Base-by-base conservation (phyloP, 768 basidiomycete species). In the Phanerodontia chrysosporium region DNA sequence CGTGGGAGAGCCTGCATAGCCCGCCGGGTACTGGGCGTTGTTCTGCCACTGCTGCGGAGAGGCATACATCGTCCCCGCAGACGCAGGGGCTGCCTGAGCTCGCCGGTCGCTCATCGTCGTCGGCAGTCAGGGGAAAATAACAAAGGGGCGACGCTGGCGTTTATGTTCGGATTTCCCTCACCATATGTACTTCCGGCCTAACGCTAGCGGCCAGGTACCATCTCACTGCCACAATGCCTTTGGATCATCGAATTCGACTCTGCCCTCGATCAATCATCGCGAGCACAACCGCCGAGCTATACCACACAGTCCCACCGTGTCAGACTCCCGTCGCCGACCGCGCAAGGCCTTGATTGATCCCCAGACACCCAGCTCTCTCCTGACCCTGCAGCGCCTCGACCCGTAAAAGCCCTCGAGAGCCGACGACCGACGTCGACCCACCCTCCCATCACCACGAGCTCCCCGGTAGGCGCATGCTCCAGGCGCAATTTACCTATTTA, bases 151-250 rank as follows among this genome's bases (percentile, higher is more conserved):
- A 30, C 27, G 25, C 45, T 61, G 52, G 59, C 56, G 49, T 54
- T 55, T 52, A 49, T 21, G 21, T 36, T 57, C 36, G 42, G 45
- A 30, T 48, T 28, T 27, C 32, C 51, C 39, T 28, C 51, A 44
- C 39, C 60, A 57, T 61, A 58, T 46, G 51, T 61, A 61, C 44
- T 61, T 42, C 56, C 56, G 46, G 60, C 21, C 46, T 58, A 51
- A 51, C 58, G 58, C 58, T 58, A 58, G 46, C 49, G 21, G 14
- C 49, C 62, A 63, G 62, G 62, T 59, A 63, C 62, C 48, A 60
- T 57, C 60, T 61, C 39, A 63, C 59, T 57, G 62, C 62, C 62
- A 60, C 59, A 57, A 60, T 25, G 54, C 27, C 45, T 36, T 55
- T 35, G 32, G 45, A 63, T 63, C 58, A 57, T 52, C 55, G 29